Percentiles rank a stretch among this genome's conserved stretches.
Conservation (phyloP, 2,329 filamentous ascomycete species). For the Colletotrichum sp. region DNA sequence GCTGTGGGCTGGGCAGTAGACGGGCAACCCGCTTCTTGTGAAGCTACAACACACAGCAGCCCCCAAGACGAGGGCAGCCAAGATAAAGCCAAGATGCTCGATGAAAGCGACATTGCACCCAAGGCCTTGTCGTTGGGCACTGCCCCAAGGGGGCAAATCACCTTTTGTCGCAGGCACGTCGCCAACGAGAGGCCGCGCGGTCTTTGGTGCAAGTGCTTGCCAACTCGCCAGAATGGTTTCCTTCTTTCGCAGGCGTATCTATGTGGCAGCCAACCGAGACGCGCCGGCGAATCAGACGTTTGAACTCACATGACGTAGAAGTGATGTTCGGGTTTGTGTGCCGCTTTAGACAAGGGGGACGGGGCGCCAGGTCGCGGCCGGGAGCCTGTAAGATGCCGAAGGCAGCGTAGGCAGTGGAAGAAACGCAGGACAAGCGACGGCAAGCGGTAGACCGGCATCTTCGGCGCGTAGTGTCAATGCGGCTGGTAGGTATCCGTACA, state of each 20-base stretch:
- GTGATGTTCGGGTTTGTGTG: constrained; percentile 13
- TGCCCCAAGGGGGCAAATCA: neutral
- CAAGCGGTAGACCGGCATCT: constrained; percentile 8
- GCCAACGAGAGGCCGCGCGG: neutral
- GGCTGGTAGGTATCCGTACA: neutral
- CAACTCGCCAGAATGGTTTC: neutral
- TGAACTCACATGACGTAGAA: constrained; percentile 6
- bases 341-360: constrained; percentile 4
- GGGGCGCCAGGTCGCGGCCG: neutral
- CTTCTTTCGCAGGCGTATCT: neutral
- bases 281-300: neutral
- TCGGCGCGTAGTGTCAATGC: neutral
- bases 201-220: neutral
- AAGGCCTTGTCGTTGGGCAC: neutral
- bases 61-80: neutral
- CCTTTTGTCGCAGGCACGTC: neutral
- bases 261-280: neutral
- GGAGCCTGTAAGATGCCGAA: neutral
- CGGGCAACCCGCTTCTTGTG: neutral
- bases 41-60: neutral
- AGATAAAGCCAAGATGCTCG: constrained; percentile 4
- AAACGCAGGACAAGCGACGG: neutral
- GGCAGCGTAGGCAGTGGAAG: neutral
- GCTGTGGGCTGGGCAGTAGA: constrained; percentile 14
- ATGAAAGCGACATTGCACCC: neutral